These are phyloP conservation scores for Ophiostoma perfectum DNA, from an alignment of 2,329 filamentous ascomycete genomes.

Conservation along the genomic window DNA sequence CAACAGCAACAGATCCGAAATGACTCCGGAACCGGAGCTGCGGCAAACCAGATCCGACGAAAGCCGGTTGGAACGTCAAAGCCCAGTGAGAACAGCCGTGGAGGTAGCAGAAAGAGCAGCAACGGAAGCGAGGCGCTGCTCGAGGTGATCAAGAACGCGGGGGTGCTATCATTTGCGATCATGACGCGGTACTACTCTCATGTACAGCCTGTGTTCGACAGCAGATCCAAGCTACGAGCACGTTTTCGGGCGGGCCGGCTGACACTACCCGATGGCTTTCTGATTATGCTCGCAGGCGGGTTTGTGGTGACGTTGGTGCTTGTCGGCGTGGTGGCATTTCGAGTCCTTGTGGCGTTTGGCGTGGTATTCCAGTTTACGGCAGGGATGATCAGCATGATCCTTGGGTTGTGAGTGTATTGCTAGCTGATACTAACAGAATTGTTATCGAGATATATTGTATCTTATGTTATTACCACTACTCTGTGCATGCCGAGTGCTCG, in stretches of 20 bases:
- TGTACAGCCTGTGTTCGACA: conserved; percentile 39
- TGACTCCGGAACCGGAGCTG: conserved; percentile 26
- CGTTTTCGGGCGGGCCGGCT: conserved; percentile 28
- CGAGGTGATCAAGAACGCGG: conserved; percentile 14
- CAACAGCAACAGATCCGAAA: not conserved
- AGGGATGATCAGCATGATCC: not conserved
- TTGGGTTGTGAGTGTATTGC: conserved; percentile 5
- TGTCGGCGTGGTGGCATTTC: conserved; percentile 28
- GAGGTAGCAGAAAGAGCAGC: not conserved
- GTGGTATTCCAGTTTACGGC: conserved; percentile 7
- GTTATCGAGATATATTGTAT: not conserved
- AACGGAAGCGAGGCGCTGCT: conserved; percentile 11
- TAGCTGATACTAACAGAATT: not conserved
- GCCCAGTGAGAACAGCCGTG: not conserved
- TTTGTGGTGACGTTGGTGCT: conserved; percentile 29
- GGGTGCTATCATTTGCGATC: conserved; percentile 24
- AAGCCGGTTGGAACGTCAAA: not conserved
- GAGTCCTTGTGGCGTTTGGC: conserved; percentile 21
- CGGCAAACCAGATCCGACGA: conserved; percentile 5
- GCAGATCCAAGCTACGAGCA: conserved; percentile 34
- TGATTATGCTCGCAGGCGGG: conserved; percentile 30
- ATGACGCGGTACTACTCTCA: conserved; percentile 34
- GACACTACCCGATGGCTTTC: conserved; percentile 29
- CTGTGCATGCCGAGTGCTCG: too few species aligned
- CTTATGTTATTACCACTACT: too few species aligned